phyloP scores from a whole-genome alignment of 345 rosid species.

The Melastoma malabathricum region DNA sequence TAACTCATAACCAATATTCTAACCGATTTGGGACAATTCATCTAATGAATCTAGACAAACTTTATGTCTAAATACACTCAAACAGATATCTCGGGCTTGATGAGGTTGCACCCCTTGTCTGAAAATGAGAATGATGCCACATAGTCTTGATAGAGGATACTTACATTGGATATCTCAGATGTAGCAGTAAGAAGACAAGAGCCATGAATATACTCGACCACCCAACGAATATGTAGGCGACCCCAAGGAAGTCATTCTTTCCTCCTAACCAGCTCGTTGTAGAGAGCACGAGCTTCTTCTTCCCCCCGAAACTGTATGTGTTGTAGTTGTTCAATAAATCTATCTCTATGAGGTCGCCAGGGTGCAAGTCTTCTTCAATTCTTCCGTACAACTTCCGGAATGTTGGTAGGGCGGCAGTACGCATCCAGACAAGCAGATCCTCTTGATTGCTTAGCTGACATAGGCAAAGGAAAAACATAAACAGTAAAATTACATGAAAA shows the following conservation, averaged over 20 bases:
- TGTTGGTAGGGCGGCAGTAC: constrained; percentile 97
- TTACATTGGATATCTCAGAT: constrained; percentile 88
- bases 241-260: constrained; percentile 90
- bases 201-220: constrained; percentile 82
- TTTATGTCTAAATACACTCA: too few relatives aligned
- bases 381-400: constrained; percentile 90
- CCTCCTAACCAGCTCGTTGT: constrained; percentile 99
- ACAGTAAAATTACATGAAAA: too few relatives aligned
- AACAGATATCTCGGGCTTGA: too few relatives aligned
- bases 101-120: too few relatives aligned
- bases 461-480: too few relatives aligned
- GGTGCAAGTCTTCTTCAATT: constrained; percentile 67
- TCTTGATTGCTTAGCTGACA: constrained; percentile 76
- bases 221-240: constrained; percentile 86
- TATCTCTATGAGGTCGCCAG: constrained; percentile 37
- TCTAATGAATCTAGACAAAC: too few relatives aligned
- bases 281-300: constrained; percentile 92
- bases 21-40: too few relatives aligned
- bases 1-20: too few relatives aligned
- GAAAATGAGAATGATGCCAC: too few relatives aligned
- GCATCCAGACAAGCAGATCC: constrained; percentile 97
- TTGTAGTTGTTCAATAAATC: constrained; percentile 57
- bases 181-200: constrained; percentile 56
- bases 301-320: constrained; percentile 87
- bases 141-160: not conserved